These are phyloP conservation scores for Colletotrichum liriopes DNA, from an alignment of 2,329 filamentous ascomycete genomes.

Conservation along the genomic window DNA sequence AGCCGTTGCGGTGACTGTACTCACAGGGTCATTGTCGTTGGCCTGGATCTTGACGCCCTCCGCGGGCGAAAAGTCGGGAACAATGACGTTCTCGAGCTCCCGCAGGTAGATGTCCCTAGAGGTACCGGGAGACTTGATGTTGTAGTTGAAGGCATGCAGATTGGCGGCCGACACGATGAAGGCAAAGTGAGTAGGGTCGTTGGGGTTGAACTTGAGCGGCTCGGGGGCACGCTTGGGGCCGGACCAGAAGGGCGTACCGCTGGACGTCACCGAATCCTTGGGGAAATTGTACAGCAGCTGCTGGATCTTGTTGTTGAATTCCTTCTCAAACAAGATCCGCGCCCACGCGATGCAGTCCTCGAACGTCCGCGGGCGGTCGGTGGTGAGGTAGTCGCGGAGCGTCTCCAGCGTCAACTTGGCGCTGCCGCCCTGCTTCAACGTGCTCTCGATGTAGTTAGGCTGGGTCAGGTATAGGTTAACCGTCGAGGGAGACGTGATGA, in stretches of 20 bases:
- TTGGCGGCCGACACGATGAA: slow-evolving; percentile 93
- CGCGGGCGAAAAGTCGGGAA: slow-evolving; percentile 94
- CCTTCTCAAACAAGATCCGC: slow-evolving; percentile 92
- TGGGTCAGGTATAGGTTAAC: slow-evolving; percentile 95
- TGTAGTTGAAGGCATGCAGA: slow-evolving; percentile 97
- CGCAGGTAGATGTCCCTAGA: slow-evolving; percentile 81
- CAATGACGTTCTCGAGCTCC: slow-evolving; percentile 91
- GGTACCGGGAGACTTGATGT: slow-evolving; percentile 87
- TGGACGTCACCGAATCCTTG: slow-evolving; percentile 90
- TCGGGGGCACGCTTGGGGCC: slow-evolving; percentile 97
- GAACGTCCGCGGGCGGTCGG: slow-evolving; percentile 91
- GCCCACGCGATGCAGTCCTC: slow-evolving; percentile 99
- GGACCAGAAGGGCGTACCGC: slow-evolving; percentile 95
- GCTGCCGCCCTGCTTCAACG: slow-evolving; percentile 92
- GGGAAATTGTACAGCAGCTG: slow-evolving; percentile 98
- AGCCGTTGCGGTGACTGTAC: slow-evolving; percentile 48
- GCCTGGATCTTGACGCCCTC: slow-evolving; percentile 96
- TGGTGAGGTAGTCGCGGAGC: slow-evolving; percentile 90
- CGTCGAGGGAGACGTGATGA: slow-evolving; percentile 93
- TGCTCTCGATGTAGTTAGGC: slow-evolving; percentile 89
- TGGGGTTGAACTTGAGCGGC: slow-evolving; percentile 87
- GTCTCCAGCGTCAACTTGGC: slow-evolving; percentile 95
- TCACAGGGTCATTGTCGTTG: slow-evolving; percentile 89
- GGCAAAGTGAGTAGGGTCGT: slow-evolving; percentile 87
- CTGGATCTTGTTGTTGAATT: slow-evolving; percentile 97